phyloP scores from a whole-genome alignment of 1,284 basidiomycete species.

The Xerocomus minutiporus region DNA sequence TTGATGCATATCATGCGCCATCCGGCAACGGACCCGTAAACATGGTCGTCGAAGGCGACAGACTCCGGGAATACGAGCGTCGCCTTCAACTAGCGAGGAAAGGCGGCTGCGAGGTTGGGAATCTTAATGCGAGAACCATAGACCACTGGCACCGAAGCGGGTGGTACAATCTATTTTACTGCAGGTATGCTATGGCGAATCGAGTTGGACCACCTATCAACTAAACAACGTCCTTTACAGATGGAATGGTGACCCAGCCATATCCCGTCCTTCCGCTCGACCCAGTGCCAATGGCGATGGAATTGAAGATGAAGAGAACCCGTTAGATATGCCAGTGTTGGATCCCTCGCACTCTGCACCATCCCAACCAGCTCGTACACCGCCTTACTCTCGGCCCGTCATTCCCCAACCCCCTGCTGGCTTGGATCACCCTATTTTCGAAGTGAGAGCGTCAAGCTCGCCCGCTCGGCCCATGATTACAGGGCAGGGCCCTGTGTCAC shows the following conservation, averaged over 20 bases:
- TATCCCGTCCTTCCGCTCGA: slow-evolving; percentile 42
- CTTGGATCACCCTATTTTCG: slow-evolving; percentile 17
- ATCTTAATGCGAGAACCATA: slow-evolving; percentile 61
- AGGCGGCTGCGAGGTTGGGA: slow-evolving; percentile 61
- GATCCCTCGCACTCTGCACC: slow-evolving; percentile 26
- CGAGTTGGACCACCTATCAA: background rate
- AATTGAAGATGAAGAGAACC: slow-evolving; percentile 47
- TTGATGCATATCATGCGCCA: slow-evolving; percentile 52
- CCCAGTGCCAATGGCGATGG: slow-evolving; percentile 37
- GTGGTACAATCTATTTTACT: slow-evolving; percentile 68
- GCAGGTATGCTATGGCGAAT: slow-evolving; percentile 39
- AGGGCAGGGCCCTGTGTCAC: slow-evolving; percentile 21
- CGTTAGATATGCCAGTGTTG: slow-evolving; percentile 40
- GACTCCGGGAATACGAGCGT: slow-evolving; percentile 61
- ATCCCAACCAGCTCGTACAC: slow-evolving; percentile 26
- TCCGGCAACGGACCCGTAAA: slow-evolving; percentile 37
- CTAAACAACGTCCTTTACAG: slow-evolving; percentile 29
- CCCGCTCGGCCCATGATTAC: slow-evolving; percentile 21
- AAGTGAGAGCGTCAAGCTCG: slow-evolving; percentile 20
- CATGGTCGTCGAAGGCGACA: slow-evolving; percentile 49
- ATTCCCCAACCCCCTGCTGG: slow-evolving; percentile 12
- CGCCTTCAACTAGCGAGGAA: slow-evolving; percentile 58
- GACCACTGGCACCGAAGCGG: slow-evolving; percentile 72
- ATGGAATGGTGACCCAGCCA: slow-evolving; percentile 60
- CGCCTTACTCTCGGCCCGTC: slow-evolving; percentile 23